These are phyloP conservation scores for Colletotrichum higginsianum DNA, from an alignment of 2,329 filamentous ascomycete species.

Conservation along the genomic window DNA sequence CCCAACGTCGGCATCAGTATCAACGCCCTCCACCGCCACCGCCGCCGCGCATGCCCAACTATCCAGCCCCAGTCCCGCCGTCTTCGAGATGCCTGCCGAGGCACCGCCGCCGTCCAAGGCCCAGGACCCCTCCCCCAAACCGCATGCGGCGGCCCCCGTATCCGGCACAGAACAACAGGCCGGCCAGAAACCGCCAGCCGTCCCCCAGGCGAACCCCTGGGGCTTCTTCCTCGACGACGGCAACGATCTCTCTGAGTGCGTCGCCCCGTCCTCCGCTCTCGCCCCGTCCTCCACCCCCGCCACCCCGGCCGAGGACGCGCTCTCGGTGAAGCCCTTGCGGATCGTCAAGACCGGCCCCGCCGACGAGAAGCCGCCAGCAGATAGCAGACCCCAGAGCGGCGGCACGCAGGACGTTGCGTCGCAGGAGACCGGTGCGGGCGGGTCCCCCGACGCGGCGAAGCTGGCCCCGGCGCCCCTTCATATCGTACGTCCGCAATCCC, in stretches of 20 bases:
- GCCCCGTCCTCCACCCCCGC: not conserved
- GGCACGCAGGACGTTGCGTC: not conserved
- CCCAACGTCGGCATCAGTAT: conserved; percentile 22
- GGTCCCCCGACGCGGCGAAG: not conserved
- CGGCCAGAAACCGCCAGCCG: conserved; percentile 13
- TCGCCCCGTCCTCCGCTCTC: not conserved
- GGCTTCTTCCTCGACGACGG: conserved; percentile 41
- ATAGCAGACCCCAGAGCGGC: not conserved
- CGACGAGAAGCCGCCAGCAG: not conserved
- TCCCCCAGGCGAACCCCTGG: conserved; percentile 42
- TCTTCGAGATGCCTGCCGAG: conserved; percentile 37
- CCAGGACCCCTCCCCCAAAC: not conserved
- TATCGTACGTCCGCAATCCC: conserved; percentile 19
- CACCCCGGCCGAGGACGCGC: conserved; percentile 2
- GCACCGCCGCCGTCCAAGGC: conserved; percentile 8
- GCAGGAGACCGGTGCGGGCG: not conserved
- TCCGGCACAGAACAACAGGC: not conserved
- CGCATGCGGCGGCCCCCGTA: conserved; percentile 2
- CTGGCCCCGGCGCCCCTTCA: conserved; percentile 35
- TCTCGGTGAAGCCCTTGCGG: conserved; percentile 34
- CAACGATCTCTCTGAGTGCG: not conserved
- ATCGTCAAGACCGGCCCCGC: conserved; percentile 36
- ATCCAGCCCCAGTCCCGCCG: not conserved
- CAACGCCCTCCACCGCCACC: not conserved
- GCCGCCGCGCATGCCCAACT: conserved; percentile 3